Evolutionary conservation across 2,329 filamentous ascomycete genomes (phyloP), one percentile per base, ranked within the genome.

Genomic region (Atkinsonella texensis): DNA sequence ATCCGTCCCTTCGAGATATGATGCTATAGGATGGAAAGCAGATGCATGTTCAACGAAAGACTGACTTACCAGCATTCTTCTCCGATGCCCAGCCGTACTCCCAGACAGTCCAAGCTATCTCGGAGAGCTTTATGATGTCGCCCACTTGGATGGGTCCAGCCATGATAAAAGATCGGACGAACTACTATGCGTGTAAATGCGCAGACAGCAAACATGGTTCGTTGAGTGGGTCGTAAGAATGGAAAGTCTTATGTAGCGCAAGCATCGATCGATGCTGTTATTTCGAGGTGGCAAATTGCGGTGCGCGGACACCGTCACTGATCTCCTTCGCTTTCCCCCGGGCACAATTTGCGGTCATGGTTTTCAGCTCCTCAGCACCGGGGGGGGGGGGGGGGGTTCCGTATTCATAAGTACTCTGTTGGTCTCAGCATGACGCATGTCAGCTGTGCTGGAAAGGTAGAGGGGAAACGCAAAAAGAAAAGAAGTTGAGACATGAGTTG

Each of bases 111-210:
- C 33, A 48, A 18, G 50, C 50, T 15, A 51, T 46, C 44, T 51
- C 50, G 12, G 44, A 18, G 33, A 51, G 47, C 44, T 51, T 51
- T 33, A 54, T 51, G 10, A 47, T 18, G 40, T 54, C 52, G 46
- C 52, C 52, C 28, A 54, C 41, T 42, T 54, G 52, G 31, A 54
- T 49, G 43, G 40, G 13, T 33, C 50, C 42, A 13, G 50, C 50
- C 53, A 54, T 54, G n/a, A 15, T n/a, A 10, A 31, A 11, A 45
- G 15, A 45, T 4, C 20, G 3, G 43, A 45, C 12, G 43, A 32
- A 32, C 43, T 23, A 23, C 2, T 23, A 20, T 20, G 43, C 18
- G 28, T 45, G 13, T 20, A 6, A 32, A 45, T 13, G 33, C 7
- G 33, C 10, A 28, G 20, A 31, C 20, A 28, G 43, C 43, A 45